Conservation (phyloP, 768 basidiomycete species). For the Rhizopogon vesiculosus region DNA sequence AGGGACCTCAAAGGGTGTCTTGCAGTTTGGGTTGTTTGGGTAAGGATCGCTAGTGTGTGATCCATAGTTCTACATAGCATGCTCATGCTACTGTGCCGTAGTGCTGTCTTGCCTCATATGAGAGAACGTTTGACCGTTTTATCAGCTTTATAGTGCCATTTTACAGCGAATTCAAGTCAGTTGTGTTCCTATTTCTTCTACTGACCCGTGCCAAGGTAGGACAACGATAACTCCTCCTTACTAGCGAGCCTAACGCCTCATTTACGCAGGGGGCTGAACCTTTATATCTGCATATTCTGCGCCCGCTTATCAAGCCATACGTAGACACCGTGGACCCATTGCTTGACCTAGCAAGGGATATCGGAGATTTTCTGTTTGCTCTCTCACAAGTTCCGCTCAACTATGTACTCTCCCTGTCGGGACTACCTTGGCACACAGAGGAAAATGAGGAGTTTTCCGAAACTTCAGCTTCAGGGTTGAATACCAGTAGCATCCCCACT, state of each 20-base stretch:
- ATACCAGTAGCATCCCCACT: constrained; percentile 9
- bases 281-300: constrained; percentile 73
- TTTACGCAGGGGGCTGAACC: constrained; percentile 74
- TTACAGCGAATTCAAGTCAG: constrained; percentile 76
- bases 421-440: constrained; percentile 15
- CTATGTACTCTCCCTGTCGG: constrained; percentile 26
- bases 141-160: constrained; percentile 76
- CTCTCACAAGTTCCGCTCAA: constrained; percentile 36
- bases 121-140: constrained; percentile 59
- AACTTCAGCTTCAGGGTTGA: constrained; percentile 1
- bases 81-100: constrained; percentile 25
- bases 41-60: constrained; percentile 27
- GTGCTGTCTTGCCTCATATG: constrained; percentile 67
- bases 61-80: not conserved
- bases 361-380: constrained; percentile 58
- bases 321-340: constrained; percentile 57
- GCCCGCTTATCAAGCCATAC: constrained; percentile 77
- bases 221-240: constrained; percentile 7
- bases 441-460: constrained; percentile 7
- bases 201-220: constrained; percentile 70
- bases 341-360: constrained; percentile 54
- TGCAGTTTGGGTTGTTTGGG: constrained; percentile 86
- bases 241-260: constrained; percentile 4
- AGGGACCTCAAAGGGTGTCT: constrained; percentile 82
- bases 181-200: constrained; percentile 69